Base-by-base conservation (phyloP, 2,329 filamentous ascomycete genomes). In the Curvularia sp. region DNA sequence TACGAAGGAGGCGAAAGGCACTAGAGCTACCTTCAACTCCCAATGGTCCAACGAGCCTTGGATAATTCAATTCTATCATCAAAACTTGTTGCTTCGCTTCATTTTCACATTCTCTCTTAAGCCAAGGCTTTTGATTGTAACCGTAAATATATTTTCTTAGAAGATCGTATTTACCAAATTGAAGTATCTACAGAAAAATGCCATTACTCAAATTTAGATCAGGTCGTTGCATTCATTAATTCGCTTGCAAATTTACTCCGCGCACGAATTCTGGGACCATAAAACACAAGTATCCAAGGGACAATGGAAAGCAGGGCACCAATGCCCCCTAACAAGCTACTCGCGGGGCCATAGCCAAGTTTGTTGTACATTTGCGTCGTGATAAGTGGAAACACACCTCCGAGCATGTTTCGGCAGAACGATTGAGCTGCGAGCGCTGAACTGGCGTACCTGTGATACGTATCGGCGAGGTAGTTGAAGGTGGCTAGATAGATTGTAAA, bases 381-480 rank as follows among this genome's bases (percentile, higher is more conserved):
- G 13, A 96, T 85, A 0, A 97, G 81, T 0, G 93, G 93, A 63
- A 97, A 96, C 0, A 88, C 78, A 1, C 92, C 93, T 8, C 89
- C 92, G 0, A 97, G 80, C 1, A 97, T 81, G 73, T 97, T 97
- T 10, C 93, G 86, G 68, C 91, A 94, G 74, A 91, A 96, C 15
- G 87, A 90, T 79, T 97, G 92, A 0, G 93, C 92, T 0, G 93
- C 93, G 5, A 97, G 80, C 0, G 93, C 93, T 0, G 91, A 95
- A 39, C 89, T 92, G 0, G 93, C 92, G 69, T 94, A 97, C 2
- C 85, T 83, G 72, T 93, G 89, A 75, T 97, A 97, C 1, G 89
- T 89, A 72, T 97, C 93, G 20, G 93, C 92, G 1, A 97, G 83
- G 68, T 96, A 97, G 74, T 97, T 97, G 80, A 97, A 97, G 0